phyloP scores from a whole-genome alignment of 768 basidiomycete genomes.

The Amanita polypyramis region DNA sequence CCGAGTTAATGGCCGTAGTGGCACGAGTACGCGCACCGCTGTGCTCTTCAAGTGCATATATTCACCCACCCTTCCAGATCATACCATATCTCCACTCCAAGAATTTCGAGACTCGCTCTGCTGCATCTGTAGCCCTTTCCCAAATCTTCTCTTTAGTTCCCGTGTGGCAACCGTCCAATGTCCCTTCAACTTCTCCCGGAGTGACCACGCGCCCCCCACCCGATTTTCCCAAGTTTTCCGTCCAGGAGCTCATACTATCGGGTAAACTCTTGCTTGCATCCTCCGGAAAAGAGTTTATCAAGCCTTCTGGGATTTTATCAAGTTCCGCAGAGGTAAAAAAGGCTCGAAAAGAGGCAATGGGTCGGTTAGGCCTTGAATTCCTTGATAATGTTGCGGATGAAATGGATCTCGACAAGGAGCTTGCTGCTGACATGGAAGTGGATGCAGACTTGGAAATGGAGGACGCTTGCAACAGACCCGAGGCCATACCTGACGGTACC shows the following conservation, averaged over 20 bases:
- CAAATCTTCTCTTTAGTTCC: constrained; percentile 82
- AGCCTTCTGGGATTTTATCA: constrained; percentile 60
- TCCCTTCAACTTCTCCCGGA: constrained; percentile 15
- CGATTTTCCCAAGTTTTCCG: constrained; percentile 67
- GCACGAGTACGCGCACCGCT: constrained; percentile 51
- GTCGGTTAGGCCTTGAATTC: constrained; percentile 79
- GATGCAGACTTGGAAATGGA: constrained; percentile 26
- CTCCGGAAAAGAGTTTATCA: constrained; percentile 86
- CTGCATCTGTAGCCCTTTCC: constrained; percentile 81
- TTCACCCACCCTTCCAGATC: constrained; percentile 39
- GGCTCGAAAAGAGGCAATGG: constrained; percentile 83
- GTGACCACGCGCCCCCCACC: constrained; percentile 25
- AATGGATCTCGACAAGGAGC: constrained; percentile 80
- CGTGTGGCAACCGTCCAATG: constrained; percentile 46
- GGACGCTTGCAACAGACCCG: constrained; percentile 28
- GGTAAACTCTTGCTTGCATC: constrained; percentile 79
- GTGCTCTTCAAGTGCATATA: background rate
- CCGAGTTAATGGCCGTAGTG: constrained; percentile 82
- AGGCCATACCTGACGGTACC: constrained; percentile 18
- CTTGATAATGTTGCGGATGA: constrained; percentile 72
- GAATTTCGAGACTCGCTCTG: constrained; percentile 85
- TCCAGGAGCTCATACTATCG: constrained; percentile 65
- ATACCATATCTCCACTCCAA: constrained; percentile 86
- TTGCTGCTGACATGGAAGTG: constrained; percentile 45
- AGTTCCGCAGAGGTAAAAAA: constrained; percentile 75